Evolutionary conservation across 768 basidiomycete species (phyloP).

Genomic region (Trametes sanguinea): DNA sequence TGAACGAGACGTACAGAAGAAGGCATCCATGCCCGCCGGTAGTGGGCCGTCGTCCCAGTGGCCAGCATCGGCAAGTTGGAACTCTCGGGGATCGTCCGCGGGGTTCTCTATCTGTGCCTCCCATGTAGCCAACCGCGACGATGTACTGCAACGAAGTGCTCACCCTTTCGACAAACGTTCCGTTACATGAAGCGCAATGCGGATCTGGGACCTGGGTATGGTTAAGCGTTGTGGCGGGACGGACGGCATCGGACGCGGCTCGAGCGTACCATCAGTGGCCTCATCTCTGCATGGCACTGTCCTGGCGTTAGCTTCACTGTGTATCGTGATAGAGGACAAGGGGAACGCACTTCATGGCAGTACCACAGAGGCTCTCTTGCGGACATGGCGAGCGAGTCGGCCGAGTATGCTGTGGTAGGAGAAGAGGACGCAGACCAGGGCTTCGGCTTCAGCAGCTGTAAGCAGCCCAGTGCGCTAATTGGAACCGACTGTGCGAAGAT

Average conservation of each 20-base stretch:
- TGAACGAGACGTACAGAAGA: slow-evolving; percentile 45
- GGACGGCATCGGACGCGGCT: not conserved
- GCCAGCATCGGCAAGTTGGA: slow-evolving; percentile 42
- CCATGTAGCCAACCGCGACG: not conserved
- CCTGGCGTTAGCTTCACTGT: not conserved
- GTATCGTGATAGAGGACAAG: not conserved
- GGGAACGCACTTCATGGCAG: slow-evolving; percentile 62
- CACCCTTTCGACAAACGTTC: slow-evolving; percentile 84
- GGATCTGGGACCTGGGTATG: slow-evolving; percentile 70
- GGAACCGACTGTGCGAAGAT: not conserved
- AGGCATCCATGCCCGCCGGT: slow-evolving; percentile 40
- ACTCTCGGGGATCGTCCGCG: slow-evolving; percentile 73
- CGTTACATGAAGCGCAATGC: slow-evolving; percentile 78
- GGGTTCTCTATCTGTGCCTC: slow-evolving; percentile 67
- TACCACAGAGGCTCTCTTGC: slow-evolving; percentile 76
- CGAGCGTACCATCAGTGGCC: slow-evolving; percentile 73
- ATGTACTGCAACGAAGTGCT: slow-evolving; percentile 6
- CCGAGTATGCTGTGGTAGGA: slow-evolving; percentile 10
- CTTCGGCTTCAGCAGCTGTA: slow-evolving; percentile 10
- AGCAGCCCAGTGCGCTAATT: slow-evolving; percentile 5
- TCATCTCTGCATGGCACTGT: slow-evolving; percentile 88
- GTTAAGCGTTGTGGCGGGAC: slow-evolving; percentile 14
- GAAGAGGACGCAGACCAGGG: slow-evolving; percentile 21
- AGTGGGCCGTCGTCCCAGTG: slow-evolving; percentile 28
- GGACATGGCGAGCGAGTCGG: slow-evolving; percentile 50